Evolutionary conservation across 1,284 basidiomycete genomes (phyloP).

Genomic region (Cryptococcus sp.): DNA sequence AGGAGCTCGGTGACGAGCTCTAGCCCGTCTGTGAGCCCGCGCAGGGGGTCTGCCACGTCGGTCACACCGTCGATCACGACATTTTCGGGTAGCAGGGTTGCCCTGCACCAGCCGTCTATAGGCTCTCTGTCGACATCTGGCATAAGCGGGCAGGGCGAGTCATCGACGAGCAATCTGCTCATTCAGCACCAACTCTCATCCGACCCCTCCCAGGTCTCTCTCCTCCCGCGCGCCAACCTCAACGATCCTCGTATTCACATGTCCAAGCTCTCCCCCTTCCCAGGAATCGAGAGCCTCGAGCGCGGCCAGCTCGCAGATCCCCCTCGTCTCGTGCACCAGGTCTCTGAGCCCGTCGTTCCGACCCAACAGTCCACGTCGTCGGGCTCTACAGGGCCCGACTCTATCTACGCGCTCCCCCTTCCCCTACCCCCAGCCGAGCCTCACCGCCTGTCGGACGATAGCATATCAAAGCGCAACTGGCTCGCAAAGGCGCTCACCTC

Average conservation of each 20-base stretch:
- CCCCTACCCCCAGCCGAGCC: conserved; percentile 11
- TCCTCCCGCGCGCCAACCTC: conserved; percentile 58
- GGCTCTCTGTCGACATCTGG: conserved; percentile 29
- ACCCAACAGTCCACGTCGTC: conserved; percentile 20
- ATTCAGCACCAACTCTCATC: conserved; percentile 39
- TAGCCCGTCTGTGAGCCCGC: conserved; percentile 19
- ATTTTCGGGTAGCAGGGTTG: background rate
- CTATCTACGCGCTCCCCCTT: conserved; percentile 31
- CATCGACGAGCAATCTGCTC: conserved; percentile 31
- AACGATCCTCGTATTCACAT: conserved; percentile 57
- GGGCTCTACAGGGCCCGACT: conserved; percentile 7
- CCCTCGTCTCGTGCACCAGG: conserved; percentile 33
- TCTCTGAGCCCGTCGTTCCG: conserved; percentile 36
- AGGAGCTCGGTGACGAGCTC: conserved; percentile 24
- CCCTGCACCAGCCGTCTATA: conserved; percentile 31
- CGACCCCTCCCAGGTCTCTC: conserved; percentile 52
- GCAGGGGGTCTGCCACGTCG: conserved; percentile 30
- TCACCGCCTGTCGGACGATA: conserved; percentile 27
- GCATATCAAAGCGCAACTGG: conserved; percentile 29
- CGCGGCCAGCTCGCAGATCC: conserved; percentile 45
- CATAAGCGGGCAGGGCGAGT: conserved; percentile 9
- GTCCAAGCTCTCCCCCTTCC: conserved; percentile 83
- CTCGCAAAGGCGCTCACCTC: conserved; percentile 36
- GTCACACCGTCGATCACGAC: conserved; percentile 17
- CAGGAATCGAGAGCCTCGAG: conserved; percentile 71